phyloP scores from a whole-genome alignment of 495 filamentous ascomycete genomes.

The Geoglossum glabrum region DNA sequence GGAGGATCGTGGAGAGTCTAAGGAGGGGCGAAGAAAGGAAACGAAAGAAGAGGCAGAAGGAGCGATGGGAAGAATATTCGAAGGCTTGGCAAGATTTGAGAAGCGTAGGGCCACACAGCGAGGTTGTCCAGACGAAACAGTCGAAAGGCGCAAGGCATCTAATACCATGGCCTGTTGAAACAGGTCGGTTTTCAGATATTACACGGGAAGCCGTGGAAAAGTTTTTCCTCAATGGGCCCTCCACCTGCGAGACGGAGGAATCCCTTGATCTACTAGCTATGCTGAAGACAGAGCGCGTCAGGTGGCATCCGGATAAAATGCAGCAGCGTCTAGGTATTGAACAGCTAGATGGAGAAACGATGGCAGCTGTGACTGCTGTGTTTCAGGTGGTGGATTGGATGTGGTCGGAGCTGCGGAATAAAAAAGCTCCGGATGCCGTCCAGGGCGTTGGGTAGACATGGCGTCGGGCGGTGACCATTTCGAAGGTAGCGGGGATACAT shows the following conservation, averaged over 20 bases:
- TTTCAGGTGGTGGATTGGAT: conserved; percentile 80
- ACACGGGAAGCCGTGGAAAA: conserved; percentile 36
- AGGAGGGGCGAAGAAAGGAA: conserved; percentile 27
- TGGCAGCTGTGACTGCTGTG: conserved; percentile 68
- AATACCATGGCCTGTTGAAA: conserved; percentile 65
- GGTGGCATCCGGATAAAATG: conserved; percentile 98
- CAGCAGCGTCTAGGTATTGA: conserved; percentile 56
- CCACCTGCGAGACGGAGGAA: conserved; percentile 9
- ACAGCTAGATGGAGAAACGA: conserved; percentile 34
- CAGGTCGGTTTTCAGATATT: conserved; percentile 39
- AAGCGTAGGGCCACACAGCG: conserved; percentile 1
- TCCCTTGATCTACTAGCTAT: conserved; percentile 26
- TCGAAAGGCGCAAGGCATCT: conserved; percentile 17
- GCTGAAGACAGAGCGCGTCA: conserved; percentile 68
- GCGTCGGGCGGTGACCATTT: no score
- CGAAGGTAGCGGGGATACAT: no score
- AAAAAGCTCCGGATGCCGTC: not conserved
- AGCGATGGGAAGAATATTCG: conserved; percentile 43
- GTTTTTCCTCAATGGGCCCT: conserved; percentile 38
- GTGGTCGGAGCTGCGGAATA: conserved; percentile 27
- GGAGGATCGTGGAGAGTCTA: conserved; percentile 30
- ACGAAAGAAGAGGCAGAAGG: conserved; percentile 29
- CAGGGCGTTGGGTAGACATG: no score
- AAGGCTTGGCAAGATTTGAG: conserved; percentile 31
- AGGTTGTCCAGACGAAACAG: not conserved